Conservation (phyloP, 192 early-diverging fungal species). For the Funneliformis geosporum region DNA sequence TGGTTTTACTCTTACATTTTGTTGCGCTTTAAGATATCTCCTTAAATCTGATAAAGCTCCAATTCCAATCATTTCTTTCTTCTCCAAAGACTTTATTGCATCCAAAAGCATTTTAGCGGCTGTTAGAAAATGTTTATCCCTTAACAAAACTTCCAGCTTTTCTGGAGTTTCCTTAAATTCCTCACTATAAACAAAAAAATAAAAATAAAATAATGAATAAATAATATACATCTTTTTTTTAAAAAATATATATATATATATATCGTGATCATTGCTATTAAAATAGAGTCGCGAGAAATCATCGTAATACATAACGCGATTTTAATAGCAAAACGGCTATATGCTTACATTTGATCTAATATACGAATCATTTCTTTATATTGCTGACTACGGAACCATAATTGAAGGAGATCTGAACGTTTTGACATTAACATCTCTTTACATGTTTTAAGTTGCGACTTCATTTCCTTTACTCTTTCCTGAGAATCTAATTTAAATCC, state of each 20-base stretch:
- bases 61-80: conserved; percentile 65
- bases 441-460: conserved; percentile 62
- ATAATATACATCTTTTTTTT: background rate
- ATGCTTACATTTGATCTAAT: conserved; percentile 63
- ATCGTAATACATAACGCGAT: background rate
- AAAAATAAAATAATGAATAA: background rate
- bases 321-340: background rate
- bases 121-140: conserved; percentile 70
- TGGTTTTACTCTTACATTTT: conserved; percentile 41
- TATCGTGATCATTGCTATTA: background rate
- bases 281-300: background rate
- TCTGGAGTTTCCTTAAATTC: conserved; percentile 66
- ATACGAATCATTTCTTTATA: conserved; percentile 77
- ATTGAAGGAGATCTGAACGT: conserved; percentile 64
- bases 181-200: conserved; percentile 45
- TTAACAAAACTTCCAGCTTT: conserved; percentile 57
- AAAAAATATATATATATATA: background rate
- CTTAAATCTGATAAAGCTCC: conserved; percentile 70
- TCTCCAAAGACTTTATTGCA: conserved; percentile 61
- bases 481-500: conserved; percentile 51
- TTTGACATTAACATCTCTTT: conserved; percentile 64
- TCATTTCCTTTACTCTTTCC: conserved; percentile 62
- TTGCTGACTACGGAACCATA: conserved; percentile 75
- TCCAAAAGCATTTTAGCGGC: conserved; percentile 67
- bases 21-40: conserved; percentile 60